Base-by-base conservation (phyloP, 371 early-diverging fungal genomes). In the Mucor piriformis region DNA sequence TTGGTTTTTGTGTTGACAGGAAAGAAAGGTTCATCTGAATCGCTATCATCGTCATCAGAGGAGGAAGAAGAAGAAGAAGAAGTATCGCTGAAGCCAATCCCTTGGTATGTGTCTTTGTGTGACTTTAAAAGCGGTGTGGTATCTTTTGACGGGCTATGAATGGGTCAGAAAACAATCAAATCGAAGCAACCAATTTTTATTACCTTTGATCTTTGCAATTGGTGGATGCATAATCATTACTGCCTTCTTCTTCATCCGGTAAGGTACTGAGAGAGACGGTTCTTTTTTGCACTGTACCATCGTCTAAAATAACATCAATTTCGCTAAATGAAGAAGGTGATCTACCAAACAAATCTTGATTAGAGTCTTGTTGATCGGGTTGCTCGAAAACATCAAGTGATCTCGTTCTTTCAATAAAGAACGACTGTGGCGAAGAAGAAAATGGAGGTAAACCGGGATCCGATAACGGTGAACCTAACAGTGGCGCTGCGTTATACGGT, bases 21-120 rank as follows among this genome's bases (percentile, higher is more conserved):
- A 33, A 73, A 73, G 25, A 73, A 73, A 2, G 73, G 70, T 15
- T 64, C 66, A 20, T 73, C 73, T 3, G 69, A 67, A 20, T 72
- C 72, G 24, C 59, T 67, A 21, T 64, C 68, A n/a, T 67, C 61
- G 2, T 52, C 44, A n/a, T 61, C 59, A 16, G 38, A 37, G 1
- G 69, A 69, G 13, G 57, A 57, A 4, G 59, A 51, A 8, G 66
- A 58, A n/a, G 63, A 40, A 8, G 54, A 35, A 6, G 25, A 18
- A 3, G 32, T 5, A 35, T 35, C 29, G 16, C 7, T 48, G 46
- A 46, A 53, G 1, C 32, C 47, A 21, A 42, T 53, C 4, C 57
- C 23, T 20, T 60, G 56, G 33, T 66, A 66, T 18, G 20, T 50
- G 6, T 52, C 66, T 15, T 57, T 55, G 54, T 57, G 57, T 24